A percentile compares a stretch with the other conserved stretches of the same genome.
Conservation (phyloP, 192 early-diverging fungal genomes). For the Coemansia sp. region DNA sequence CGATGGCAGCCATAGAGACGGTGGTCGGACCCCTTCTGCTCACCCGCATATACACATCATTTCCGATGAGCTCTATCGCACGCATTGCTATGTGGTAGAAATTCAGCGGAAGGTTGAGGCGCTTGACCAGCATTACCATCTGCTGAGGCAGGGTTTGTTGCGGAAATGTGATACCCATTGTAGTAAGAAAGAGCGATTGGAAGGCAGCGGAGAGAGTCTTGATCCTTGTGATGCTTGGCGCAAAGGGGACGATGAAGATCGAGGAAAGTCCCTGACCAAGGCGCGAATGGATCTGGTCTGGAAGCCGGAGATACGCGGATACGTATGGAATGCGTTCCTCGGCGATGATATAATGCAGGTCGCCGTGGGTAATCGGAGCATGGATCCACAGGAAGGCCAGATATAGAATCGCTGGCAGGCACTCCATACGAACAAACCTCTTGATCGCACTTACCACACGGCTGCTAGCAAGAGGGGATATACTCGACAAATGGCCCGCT, state of each 20-base stretch:
- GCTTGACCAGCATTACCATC: conserved; percentile 23
- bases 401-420: conserved; percentile 34
- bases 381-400: conserved; percentile 29
- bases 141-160: conserved; percentile 14
- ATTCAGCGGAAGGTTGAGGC: conserved; percentile 24
- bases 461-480: not conserved
- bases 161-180: conserved; percentile 20
- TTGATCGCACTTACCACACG: conserved; percentile 10
- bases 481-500: not conserved
- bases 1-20: conserved; percentile 20
- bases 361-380: conserved; percentile 25
- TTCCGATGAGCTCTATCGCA: conserved; percentile 13
- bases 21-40: not conserved
- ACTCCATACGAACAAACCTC: conserved; percentile 33
- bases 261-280: conserved; percentile 17
- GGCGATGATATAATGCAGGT: conserved; percentile 31
- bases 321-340: conserved; percentile 43
- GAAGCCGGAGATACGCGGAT: conserved; percentile 20
- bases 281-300: conserved; percentile 15
- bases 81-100: conserved; percentile 35
- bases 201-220: conserved; percentile 9
- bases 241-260: conserved; percentile 15
- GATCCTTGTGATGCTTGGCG: conserved; percentile 15
- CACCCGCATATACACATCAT: not conserved
- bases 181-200: conserved; percentile 21